These are phyloP conservation scores for Nepenthes gracilis DNA, from an alignment of 148 eudicot species.

Conservation along the genomic window DNA sequence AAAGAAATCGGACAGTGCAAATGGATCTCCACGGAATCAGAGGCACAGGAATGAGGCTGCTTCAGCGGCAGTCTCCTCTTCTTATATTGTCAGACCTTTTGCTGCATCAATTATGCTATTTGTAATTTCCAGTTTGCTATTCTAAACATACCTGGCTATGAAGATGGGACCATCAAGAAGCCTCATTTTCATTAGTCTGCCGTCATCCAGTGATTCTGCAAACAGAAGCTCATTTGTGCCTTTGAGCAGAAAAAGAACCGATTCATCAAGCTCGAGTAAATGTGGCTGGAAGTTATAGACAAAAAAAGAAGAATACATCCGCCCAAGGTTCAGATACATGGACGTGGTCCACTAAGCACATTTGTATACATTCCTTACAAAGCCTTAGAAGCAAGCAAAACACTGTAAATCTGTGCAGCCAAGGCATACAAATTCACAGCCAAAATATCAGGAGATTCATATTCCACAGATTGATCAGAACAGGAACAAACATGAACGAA, in stretches of 20 bases:
- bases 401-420: too few species aligned
- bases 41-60: conserved; percentile 16
- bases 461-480: too few species aligned
- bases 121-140: conserved; percentile 11
- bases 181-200: conserved; percentile 1
- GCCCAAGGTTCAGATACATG: too few species aligned
- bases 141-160: background rate
- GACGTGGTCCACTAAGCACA: too few species aligned
- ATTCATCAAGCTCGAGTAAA: background rate
- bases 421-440: too few species aligned
- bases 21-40: conserved; percentile 12
- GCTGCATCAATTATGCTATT: conserved; percentile 10
- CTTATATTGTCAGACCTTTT: conserved; percentile 16
- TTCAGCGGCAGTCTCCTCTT: conserved; percentile 21
- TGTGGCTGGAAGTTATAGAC: background rate
- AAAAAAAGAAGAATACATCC: background rate
- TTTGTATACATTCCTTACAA: too few species aligned
- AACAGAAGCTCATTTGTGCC: background rate
- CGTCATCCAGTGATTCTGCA: background rate
- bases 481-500: too few species aligned
- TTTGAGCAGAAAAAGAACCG: background rate
- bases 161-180: background rate
- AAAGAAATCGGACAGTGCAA: conserved; percentile 14
- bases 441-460: too few species aligned
- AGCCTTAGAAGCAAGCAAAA: too few species aligned